Evolutionary conservation across 2,329 filamentous ascomycete species (phyloP), one percentile per base, ranked within the genome.

Genomic region (Scorias spongiosa): DNA sequence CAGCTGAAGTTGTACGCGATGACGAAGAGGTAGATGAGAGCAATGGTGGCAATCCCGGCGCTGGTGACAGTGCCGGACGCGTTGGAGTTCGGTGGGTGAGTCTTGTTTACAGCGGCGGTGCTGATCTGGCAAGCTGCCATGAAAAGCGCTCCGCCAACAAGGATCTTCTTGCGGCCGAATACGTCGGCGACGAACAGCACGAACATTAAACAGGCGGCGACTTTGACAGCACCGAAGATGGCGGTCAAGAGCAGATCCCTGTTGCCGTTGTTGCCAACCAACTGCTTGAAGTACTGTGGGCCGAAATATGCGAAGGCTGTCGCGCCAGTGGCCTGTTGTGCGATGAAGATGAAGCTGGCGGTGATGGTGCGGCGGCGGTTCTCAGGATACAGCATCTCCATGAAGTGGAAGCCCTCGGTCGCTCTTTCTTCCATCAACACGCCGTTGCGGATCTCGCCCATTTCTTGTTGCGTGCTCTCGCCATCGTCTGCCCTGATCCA

Each of bases 291-390:
- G 55, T 72, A 74, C 50, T 75, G 71, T 5, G 71, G 70, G 0
- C 68, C 69, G 43, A 72, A 74, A 55, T 73, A 73, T 10, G 70
- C 70, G 49, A 74, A 66, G 0, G 72, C 71, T 0, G 71, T 74
- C 5, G 70, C 69, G 1, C 71, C 71, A 1, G 70, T 75, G 2
- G 70, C 68, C 46, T 74, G 70, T 48, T 74, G 70, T 0, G 68
- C 67, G 2, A 67, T 62, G 51, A 75, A 74, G 40, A 74, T 58
- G 1, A 63, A 62, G 38, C 67, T 64, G 0, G 64, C 69, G 2
- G 67, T 61, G 28, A 64, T 48, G 2, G 71, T 55, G 1, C 67
- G 63, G 42, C 61, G 65, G 44, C 66, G 56, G 47, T 71, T 70
- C 12, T 68, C 65, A 5, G 59, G 43, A 45, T 68, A 60, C 12